Percentiles rank a stretch among this genome's conserved stretches.
phyloP scores from a whole-genome alignment of 2,329 filamentous ascomycete species.

The Exophiala dermatitidis region DNA sequence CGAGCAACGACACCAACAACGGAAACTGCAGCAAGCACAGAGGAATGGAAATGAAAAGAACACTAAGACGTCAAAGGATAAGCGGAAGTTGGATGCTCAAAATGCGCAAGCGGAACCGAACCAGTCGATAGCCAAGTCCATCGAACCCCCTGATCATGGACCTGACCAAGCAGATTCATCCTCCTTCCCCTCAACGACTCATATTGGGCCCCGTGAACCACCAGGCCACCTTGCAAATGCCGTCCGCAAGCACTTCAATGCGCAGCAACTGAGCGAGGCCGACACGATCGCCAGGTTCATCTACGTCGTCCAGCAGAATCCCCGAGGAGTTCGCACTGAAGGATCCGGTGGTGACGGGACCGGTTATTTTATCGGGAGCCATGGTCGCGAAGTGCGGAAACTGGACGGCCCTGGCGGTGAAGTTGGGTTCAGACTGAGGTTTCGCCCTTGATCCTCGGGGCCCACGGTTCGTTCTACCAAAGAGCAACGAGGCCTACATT shows the following conservation, averaged over 20 bases:
- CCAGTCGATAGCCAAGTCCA: conserved; percentile 14
- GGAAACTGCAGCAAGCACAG: conserved; percentile 13
- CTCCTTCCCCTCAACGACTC: conserved; percentile 8
- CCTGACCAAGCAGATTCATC: conserved; percentile 3
- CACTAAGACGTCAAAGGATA: background rate
- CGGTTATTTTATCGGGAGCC: conserved; percentile 25
- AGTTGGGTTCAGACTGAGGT: conserved; percentile 26
- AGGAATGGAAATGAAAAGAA: conserved; percentile 10
- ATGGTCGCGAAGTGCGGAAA: conserved; percentile 22
- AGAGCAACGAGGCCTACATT: background rate
- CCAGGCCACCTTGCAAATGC: conserved; percentile 32
- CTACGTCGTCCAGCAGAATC: conserved; percentile 42
- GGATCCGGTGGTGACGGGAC: conserved; percentile 23
- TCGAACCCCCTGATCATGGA: conserved; percentile 15
- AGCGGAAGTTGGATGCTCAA: conserved; percentile 9
- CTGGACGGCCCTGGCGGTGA: conserved; percentile 22
- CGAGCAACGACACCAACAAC: conserved; percentile 21
- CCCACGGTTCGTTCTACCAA: background rate
- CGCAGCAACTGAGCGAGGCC: conserved; percentile 40
- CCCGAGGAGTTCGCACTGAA: conserved; percentile 19
- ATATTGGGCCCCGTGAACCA: conserved; percentile 12
- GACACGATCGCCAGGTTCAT: conserved; percentile 43
- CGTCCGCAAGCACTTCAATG: conserved; percentile 44
- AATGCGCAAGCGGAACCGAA: conserved; percentile 6
- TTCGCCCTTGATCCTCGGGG: conserved; percentile 17